Conservation (phyloP, 1,284 basidiomycete species). For the Ceratobasidium sp. region DNA sequence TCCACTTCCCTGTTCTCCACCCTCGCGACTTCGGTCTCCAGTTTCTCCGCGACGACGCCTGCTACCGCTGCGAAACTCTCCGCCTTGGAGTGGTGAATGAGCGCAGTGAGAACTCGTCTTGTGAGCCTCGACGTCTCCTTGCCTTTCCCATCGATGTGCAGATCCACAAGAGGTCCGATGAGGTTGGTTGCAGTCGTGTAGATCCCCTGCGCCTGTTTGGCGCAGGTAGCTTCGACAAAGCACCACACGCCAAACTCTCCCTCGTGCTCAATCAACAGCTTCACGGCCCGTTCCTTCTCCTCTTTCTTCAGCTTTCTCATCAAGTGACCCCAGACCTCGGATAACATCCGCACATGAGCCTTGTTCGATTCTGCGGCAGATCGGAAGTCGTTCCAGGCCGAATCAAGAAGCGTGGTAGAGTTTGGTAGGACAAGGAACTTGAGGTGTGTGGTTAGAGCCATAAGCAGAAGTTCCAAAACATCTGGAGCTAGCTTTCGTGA, state of each 20-base stretch:
- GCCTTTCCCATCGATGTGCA: conserved; percentile 57
- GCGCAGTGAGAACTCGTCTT: conserved; percentile 75
- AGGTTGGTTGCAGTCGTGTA: conserved; percentile 21
- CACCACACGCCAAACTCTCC: conserved; percentile 67
- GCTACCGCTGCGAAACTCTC: conserved; percentile 68
- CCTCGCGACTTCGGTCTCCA: conserved; percentile 39
- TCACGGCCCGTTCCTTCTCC: conserved; percentile 60
- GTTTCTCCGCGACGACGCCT: conserved; percentile 52
- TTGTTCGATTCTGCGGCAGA: conserved; percentile 55
- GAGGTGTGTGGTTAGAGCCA: conserved; percentile 70
- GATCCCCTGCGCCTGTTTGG: conserved; percentile 64
- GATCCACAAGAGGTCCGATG: conserved; percentile 57
- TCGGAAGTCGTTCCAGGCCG: conserved; percentile 65
- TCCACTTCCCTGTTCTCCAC: conserved; percentile 9
- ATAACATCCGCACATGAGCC: conserved; percentile 65
- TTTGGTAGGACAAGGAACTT: conserved; percentile 72
- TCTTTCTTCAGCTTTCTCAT: conserved; percentile 67
- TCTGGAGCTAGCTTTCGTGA: conserved; percentile 56
- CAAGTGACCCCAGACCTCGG: conserved; percentile 79
- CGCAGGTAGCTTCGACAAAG: conserved; percentile 60
- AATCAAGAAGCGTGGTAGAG: conserved; percentile 55
- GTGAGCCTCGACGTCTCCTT: conserved; percentile 57
- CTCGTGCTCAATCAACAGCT: conserved; percentile 55
- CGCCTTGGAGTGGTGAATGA: conserved; percentile 77
- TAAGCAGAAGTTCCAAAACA: conserved; percentile 67